phyloP scores from a whole-genome alignment of 441 rosid species.

The Erodium trifolium region DNA sequence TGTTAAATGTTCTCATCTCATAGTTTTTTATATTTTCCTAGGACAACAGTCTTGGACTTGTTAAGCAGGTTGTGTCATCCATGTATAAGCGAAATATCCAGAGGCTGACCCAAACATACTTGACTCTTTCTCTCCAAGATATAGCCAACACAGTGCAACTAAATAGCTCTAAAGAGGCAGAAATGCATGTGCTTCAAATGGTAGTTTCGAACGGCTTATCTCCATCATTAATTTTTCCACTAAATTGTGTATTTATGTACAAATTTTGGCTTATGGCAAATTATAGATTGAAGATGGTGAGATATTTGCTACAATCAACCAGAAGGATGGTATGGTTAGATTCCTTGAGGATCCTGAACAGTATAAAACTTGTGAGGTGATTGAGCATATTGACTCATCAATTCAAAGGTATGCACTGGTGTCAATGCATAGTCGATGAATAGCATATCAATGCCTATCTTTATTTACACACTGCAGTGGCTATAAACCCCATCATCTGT shows the following conservation, averaged over 20 bases:
- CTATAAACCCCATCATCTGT: too few relatives aligned
- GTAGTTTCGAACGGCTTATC: slow-evolving; percentile 27
- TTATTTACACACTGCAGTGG: too few relatives aligned
- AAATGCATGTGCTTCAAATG: slow-evolving; percentile 99
- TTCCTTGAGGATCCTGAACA: slow-evolving; percentile 96
- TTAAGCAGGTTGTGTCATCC: slow-evolving; percentile 84
- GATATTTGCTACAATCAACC: slow-evolving; percentile 90
- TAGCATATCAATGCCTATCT: too few relatives aligned
- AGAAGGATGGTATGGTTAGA: slow-evolving; percentile 97
- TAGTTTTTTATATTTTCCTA: slow-evolving; percentile 27
- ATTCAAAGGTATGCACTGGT: slow-evolving; percentile 57
- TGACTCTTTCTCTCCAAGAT: slow-evolving; percentile 94
- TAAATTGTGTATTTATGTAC: background rate
- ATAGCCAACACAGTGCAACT: slow-evolving; percentile 83
- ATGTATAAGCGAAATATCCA: slow-evolving; percentile 91
- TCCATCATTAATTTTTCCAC: slow-evolving; percentile 7
- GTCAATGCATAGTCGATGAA: too few relatives aligned
- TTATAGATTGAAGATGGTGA: slow-evolving; percentile 90
- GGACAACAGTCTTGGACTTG: slow-evolving; percentile 95
- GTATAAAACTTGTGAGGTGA: slow-evolving; percentile 83
- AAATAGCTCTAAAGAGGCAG: slow-evolving; percentile 82
- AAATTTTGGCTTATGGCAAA: slow-evolving; percentile 14
- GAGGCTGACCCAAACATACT: slow-evolving; percentile 84
- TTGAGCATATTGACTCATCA: slow-evolving; percentile 74
- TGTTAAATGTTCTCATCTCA: slow-evolving; percentile 15